These are phyloP conservation scores for Kandelia obovata DNA, from an alignment of 345 rosid genomes.

Conservation along the genomic window DNA sequence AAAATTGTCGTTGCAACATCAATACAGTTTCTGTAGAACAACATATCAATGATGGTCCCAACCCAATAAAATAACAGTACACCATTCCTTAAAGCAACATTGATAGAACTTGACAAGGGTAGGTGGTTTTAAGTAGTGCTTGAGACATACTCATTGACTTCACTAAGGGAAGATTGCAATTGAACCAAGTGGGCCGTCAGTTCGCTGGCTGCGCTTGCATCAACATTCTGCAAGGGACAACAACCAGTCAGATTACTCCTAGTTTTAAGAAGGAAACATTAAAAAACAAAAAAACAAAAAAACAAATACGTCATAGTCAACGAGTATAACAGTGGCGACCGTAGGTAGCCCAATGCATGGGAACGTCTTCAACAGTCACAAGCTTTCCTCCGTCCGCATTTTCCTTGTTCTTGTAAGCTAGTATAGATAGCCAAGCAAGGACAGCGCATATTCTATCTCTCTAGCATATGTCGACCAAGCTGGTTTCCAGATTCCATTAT, in stretches of 20 bases:
- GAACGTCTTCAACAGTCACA: conserved; percentile 89
- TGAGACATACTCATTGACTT: conserved; percentile 69
- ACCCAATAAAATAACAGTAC: neutral
- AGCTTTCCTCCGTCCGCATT: conserved; percentile 60
- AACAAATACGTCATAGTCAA: conserved; percentile 81
- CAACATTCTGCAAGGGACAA: conserved; percentile 69
- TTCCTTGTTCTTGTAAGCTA: conserved; percentile 82
- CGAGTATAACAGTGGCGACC: conserved; percentile 99
- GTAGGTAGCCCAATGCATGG: conserved; percentile 78
- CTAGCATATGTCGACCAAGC: conserved; percentile 97
- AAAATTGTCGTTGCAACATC: no score
- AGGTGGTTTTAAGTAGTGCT: conserved; percentile 3
- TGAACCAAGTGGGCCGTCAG: conserved; percentile 82
- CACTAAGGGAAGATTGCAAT: conserved; percentile 68
- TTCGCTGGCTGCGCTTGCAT: conserved; percentile 85
- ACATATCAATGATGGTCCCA: neutral
- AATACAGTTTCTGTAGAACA: neutral
- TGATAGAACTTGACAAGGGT: neutral
- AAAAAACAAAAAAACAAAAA: conserved; percentile 13
- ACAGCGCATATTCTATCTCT: conserved; percentile 99
- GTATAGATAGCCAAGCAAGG: conserved; percentile 93
- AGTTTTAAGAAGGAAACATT: neutral
- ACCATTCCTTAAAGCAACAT: neutral
- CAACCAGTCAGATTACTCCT: conserved; percentile 19
- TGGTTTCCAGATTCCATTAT: conserved; percentile 36